Base-by-base conservation (phyloP, 2,329 filamentous ascomycete genomes). In the Sclerotinia nivalis region DNA sequence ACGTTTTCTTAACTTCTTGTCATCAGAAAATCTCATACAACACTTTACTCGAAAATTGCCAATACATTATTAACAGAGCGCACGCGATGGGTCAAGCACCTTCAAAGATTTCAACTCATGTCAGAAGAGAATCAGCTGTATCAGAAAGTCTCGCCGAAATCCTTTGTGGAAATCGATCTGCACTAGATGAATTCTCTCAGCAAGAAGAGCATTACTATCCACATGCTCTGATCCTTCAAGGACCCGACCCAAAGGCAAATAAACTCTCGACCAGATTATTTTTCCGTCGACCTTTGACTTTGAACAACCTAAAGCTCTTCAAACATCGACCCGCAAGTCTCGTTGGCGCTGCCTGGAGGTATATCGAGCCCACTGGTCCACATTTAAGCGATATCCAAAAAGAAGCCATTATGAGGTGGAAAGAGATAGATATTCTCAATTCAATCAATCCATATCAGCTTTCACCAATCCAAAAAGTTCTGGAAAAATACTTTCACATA, bases 401-500 rank as follows among this genome's bases (percentile, higher is more conserved):
- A 18, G 13, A 34, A 7, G 60, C 45, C 10, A 10, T 62, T 34
- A 47, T 9, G 60, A 62, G n/a, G 45, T 50, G 60, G 60, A 50
- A 49, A 22, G 45, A 50, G 45, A n/a, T 49, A 49, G 28, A 62
- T 49, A 49, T 62, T 5, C 18, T 62, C 20, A 37, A 50, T 37
- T 34, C 12, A 22, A 47, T 28, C 15, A 31, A 62, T 49, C 45
- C 49, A 18, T 10, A n/a, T 37, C 28, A 8, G 1, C 45, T 34
- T 13, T 12, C 49, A 50, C 31, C 28, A 50, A 49, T 31, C 13
- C 3, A 55, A 34, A 15, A 7, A 1, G 13, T 66, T 10, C 31
- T 66, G 15, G 34, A 66, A 22, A 43, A 40, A 25, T 40, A 54
- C 10, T 66, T 66, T n/a, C 49, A 40, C 62, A 40, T 66, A 9